phyloP scores from a whole-genome alignment of 1,284 basidiomycete genomes.

The Fistulina hepatica region DNA sequence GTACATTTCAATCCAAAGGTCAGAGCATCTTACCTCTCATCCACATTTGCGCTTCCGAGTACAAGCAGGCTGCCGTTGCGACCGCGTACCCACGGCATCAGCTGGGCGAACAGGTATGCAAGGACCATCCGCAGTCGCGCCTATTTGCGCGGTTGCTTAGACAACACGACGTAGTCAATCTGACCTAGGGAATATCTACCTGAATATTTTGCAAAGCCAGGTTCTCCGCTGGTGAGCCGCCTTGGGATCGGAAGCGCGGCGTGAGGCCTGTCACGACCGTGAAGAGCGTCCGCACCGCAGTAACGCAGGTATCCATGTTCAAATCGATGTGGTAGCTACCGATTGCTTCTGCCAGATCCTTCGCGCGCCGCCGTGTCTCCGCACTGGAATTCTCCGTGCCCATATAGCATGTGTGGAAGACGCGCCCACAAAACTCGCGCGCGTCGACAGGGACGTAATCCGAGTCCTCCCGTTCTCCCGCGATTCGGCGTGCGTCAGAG shows the following conservation, averaged over 20 bases:
- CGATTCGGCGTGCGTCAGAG: slow-evolving; percentile 81
- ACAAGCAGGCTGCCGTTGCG: slow-evolving; percentile 82
- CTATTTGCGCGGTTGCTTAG: slow-evolving; percentile 25
- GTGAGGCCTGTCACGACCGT: slow-evolving; percentile 70
- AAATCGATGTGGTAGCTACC: slow-evolving; percentile 94
- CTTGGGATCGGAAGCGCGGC: slow-evolving; percentile 83
- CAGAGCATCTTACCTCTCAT: slow-evolving; percentile 65
- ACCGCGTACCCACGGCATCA: slow-evolving; percentile 88
- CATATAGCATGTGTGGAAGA: slow-evolving; percentile 99
- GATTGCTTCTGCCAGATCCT: slow-evolving; percentile 77
- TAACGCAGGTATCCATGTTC: slow-evolving; percentile 92
- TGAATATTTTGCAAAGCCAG: slow-evolving; percentile 97
- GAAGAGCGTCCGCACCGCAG: slow-evolving; percentile 78
- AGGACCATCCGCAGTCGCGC: slow-evolving; percentile 92
- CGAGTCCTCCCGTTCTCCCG: slow-evolving; percentile 72
- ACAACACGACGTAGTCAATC: background rate
- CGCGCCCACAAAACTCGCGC: slow-evolving; percentile 72
- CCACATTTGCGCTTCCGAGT: slow-evolving; percentile 94
- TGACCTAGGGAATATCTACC: slow-evolving; percentile 25
- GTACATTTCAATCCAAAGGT: background rate
- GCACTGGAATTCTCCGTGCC: slow-evolving; percentile 90
- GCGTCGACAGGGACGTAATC: slow-evolving; percentile 78
- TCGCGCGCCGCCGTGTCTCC: slow-evolving; percentile 83
- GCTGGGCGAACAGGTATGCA: slow-evolving; percentile 95
- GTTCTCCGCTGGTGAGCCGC: slow-evolving; percentile 84